phyloP scores from a whole-genome alignment of 2,329 filamentous ascomycete genomes.

The Rhynchosporium graminicola region DNA sequence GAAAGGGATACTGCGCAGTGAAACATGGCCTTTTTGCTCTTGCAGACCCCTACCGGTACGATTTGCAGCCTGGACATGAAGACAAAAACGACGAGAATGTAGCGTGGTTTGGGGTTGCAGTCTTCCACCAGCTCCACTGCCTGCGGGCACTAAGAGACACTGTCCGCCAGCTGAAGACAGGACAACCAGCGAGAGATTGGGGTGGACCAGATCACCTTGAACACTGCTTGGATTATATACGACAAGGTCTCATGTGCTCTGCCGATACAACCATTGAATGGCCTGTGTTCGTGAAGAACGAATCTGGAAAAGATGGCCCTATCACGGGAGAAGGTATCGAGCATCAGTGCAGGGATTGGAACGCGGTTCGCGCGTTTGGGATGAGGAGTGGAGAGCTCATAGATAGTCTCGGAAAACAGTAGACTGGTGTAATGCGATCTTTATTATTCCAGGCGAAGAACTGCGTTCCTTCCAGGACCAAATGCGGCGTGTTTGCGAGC shows the following conservation, averaged over 20 bases:
- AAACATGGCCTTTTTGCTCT: conserved; percentile 13
- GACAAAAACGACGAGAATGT: conserved; percentile 8
- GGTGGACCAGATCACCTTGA: conserved; percentile 11
- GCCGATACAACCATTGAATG: conserved; percentile 12
- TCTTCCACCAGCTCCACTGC: conserved; percentile 15
- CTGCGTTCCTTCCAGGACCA: no score
- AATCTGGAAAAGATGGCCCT: not conserved
- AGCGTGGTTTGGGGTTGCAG: conserved; percentile 11
- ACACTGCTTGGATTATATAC: conserved; percentile 15
- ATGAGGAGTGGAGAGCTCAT: not conserved
- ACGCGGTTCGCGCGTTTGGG: conserved; percentile 11
- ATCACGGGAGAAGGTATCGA: conserved; percentile 10
- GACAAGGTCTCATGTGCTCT: conserved; percentile 13
- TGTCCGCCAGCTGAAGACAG: conserved; percentile 1
- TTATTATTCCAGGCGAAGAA: not conserved
- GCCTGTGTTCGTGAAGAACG: conserved; percentile 7
- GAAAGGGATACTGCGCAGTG: not conserved
- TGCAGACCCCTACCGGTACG: conserved; percentile 12
- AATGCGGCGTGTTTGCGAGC: no score
- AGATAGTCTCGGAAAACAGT: not conserved
- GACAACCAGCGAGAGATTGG: conserved; percentile 5
- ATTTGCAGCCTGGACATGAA: conserved; percentile 8
- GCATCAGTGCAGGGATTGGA: conserved; percentile 12
- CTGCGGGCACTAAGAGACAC: conserved; percentile 7
- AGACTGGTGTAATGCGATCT: not conserved